phyloP scores from a whole-genome alignment of 805 yeast genomes.

The Zygosaccharomyces siamensis region DNA sequence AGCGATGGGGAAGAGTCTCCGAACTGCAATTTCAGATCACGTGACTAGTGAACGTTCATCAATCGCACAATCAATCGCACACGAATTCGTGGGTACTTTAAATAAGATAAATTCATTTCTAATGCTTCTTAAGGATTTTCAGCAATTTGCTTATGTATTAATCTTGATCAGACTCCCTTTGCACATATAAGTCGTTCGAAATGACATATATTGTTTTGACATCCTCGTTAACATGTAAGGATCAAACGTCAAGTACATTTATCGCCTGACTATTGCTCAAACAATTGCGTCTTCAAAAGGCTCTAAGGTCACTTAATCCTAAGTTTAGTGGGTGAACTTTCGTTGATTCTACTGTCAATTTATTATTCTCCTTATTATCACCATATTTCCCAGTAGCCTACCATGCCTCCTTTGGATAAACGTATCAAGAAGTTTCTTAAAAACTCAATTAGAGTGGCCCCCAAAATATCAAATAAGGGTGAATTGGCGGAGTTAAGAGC shows the following conservation, averaged over 20 bases:
- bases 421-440: slow-evolving; percentile 34
- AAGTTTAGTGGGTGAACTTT: not conserved
- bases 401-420: slow-evolving; percentile 35
- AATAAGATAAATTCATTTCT: too few relatives aligned
- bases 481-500: slow-evolving; percentile 87
- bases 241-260: not conserved
- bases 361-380: not conserved
- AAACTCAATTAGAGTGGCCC: slow-evolving; percentile 35
- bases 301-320: not conserved
- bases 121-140: too few relatives aligned
- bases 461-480: slow-evolving; percentile 43
- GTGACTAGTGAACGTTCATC: too few relatives aligned
- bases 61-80: too few relatives aligned
- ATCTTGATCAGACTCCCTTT: too few relatives aligned
- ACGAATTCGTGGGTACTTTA: too few relatives aligned
- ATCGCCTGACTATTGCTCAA: not conserved
- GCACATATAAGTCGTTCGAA: not conserved
- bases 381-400: not conserved
- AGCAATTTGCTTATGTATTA: too few relatives aligned
- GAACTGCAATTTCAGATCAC: too few relatives aligned
- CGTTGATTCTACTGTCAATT: not conserved
- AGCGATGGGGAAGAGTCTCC: too few relatives aligned
- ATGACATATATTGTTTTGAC: not conserved
- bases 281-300: not conserved
- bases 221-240: not conserved